Evolutionary conservation across 2,329 filamentous ascomycete species (phyloP).

Genomic region (Podosphaera xanthii): DNA sequence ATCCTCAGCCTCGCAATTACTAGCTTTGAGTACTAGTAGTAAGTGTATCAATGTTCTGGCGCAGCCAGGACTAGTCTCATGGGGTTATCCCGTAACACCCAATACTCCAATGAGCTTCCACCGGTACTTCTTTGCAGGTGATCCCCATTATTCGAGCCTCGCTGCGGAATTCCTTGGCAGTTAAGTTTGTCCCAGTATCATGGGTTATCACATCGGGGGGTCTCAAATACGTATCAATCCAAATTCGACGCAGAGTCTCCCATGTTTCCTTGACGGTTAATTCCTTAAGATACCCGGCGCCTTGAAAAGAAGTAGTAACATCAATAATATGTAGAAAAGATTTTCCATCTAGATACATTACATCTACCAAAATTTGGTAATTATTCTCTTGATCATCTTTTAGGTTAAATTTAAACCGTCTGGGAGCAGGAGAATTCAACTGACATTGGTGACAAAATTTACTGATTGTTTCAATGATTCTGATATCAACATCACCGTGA

Average conservation of each 20-base stretch:
- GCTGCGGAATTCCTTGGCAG: no score
- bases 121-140: no score
- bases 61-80: no score
- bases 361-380: constrained; percentile 2
- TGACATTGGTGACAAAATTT: neutral
- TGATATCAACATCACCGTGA: neutral
- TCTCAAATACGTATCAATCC: no score
- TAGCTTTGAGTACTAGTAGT: no score
- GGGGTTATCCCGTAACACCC: no score
- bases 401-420: neutral
- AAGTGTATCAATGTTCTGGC: no score
- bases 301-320: neutral
- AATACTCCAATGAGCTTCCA: no score
- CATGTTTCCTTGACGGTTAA: neutral
- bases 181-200: no score
- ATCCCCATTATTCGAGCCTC: no score
- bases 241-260: neutral
- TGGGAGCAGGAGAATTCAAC: neutral
- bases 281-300: neutral
- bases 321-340: neutral
- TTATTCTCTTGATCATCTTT: constrained; percentile 1
- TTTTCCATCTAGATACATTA: neutral
- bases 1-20: no score
- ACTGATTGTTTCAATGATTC: neutral
- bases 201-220: no score